These are phyloP conservation scores for Meyerozyma sp. DNA, from an alignment of 1,139 yeast species.

Conservation along the genomic window DNA sequence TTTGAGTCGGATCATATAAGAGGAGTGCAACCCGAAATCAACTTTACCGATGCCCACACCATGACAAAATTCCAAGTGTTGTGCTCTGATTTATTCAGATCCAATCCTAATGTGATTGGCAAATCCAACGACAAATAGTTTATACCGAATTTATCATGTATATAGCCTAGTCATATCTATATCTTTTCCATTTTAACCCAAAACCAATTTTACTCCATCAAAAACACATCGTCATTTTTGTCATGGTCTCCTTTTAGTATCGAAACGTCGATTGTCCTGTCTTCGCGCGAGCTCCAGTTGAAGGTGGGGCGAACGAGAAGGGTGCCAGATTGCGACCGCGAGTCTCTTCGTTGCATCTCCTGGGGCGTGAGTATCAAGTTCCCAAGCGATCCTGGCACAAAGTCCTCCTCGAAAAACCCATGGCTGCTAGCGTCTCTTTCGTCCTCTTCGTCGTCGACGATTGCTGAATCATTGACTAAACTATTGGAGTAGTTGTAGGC, in stretches of 20 bases:
- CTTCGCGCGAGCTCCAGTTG: constrained; percentile 5
- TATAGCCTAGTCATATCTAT: constrained; percentile 2
- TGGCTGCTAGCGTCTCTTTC: constrained; percentile 12
- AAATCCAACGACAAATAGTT: background rate
- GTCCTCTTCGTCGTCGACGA: constrained; percentile 15
- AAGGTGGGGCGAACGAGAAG: constrained; percentile 32
- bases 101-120: constrained; percentile 7
- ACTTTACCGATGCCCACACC: constrained; percentile 17
- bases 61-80: constrained; percentile 22
- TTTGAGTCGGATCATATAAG: constrained; percentile 58
- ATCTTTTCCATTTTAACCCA: background rate
- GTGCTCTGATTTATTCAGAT: constrained; percentile 28
- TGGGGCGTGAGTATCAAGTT: constrained; percentile 73
- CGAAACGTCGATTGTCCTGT: constrained; percentile 1
- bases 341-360: constrained; percentile 61
- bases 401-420: constrained; percentile 55
- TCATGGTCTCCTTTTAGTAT: constrained; percentile 3
- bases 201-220: constrained; percentile 26
- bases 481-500: constrained; percentile 1
- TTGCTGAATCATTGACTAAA: constrained; percentile 9
- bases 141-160: background rate
- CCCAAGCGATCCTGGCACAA: constrained; percentile 68
- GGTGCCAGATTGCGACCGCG: constrained; percentile 50
- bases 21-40: constrained; percentile 28
- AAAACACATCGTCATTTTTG: constrained; percentile 22